These are phyloP conservation scores for Calamus simplicifolius DNA, from an alignment of 176 grass and related monocot species.

Conservation along the genomic window DNA sequence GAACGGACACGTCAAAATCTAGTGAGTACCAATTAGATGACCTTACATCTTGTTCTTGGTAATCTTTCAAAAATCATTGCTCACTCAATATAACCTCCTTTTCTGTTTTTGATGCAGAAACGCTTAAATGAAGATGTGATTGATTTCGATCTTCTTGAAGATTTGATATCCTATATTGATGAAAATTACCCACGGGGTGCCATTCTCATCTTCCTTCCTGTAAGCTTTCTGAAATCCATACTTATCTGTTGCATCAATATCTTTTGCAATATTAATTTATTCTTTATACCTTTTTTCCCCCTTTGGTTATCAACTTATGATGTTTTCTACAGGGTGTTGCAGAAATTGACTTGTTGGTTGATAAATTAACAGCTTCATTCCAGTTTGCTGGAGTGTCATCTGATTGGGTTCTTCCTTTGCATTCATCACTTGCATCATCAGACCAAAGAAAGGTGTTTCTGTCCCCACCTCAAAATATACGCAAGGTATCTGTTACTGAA, in stretches of 20 bases:
- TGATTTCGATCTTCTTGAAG: slow-evolving; percentile 96
- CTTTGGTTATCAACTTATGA: neutral
- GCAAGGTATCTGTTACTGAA: slow-evolving; percentile 49
- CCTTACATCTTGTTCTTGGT: slow-evolving; percentile 6
- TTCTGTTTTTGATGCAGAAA: slow-evolving; percentile 38
- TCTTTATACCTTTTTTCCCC: neutral
- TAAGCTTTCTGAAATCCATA: slow-evolving; percentile 24
- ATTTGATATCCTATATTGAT: slow-evolving; percentile 94
- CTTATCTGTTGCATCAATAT: slow-evolving; percentile 13
- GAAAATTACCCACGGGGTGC: slow-evolving; percentile 65
- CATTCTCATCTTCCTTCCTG: slow-evolving; percentile 92
- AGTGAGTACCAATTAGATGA: slow-evolving; percentile 38
- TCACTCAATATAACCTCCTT: slow-evolving; percentile 4
- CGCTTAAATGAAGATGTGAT: slow-evolving; percentile 88
- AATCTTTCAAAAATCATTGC: neutral
- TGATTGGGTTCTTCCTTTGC: slow-evolving; percentile 95
- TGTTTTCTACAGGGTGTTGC: slow-evolving; percentile 68
- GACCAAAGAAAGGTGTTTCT: slow-evolving; percentile 94
- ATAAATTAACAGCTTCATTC: slow-evolving; percentile 75
- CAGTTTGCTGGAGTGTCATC: slow-evolving; percentile 71
- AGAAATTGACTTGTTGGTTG: slow-evolving; percentile 94
- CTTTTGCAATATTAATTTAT: slow-evolving; percentile 3
- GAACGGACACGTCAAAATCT: slow-evolving; percentile 86
- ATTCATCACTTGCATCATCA: slow-evolving; percentile 76
- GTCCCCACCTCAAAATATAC: slow-evolving; percentile 66